Evolutionary conservation across 202 grass and related monocot species (phyloP).

Genomic region (Panicum virgatum): DNA sequence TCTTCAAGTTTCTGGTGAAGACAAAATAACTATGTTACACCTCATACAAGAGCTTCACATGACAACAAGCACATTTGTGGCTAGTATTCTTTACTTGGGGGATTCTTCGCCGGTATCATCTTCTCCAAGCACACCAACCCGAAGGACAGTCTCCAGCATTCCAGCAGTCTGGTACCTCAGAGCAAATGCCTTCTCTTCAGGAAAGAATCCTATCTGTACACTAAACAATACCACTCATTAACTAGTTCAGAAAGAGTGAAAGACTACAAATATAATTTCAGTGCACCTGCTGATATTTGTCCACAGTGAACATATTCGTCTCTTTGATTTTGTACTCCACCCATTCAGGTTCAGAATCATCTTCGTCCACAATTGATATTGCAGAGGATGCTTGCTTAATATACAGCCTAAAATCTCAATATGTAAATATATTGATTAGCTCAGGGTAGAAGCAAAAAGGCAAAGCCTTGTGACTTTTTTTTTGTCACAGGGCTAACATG

Average conservation of each 20-base stretch:
- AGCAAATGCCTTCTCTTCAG: conserved; percentile 74
- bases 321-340: conserved; percentile 98
- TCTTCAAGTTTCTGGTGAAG: conserved; percentile 81
- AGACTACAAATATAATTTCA: not conserved
- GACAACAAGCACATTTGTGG: not conserved
- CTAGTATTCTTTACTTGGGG: conserved; percentile 58
- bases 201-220: conserved; percentile 90
- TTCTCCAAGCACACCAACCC: conserved; percentile 84
- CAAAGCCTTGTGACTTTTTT: not conserved
- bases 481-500: not conserved
- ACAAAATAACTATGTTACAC: not conserved
- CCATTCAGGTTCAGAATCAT: conserved; percentile 85
- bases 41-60: not conserved
- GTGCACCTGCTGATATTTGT: conserved; percentile 95
- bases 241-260: not conserved
- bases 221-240: conserved; percentile 43
- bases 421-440: not conserved
- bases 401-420: conserved; percentile 64
- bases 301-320: conserved; percentile 91
- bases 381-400: conserved; percentile 80
- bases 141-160: conserved; percentile 86
- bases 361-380: conserved; percentile 63
- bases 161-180: conserved; percentile 90
- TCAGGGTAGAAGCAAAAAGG: not conserved
- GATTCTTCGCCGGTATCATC: conserved; percentile 84